Evolutionary conservation across 2,329 filamentous ascomycete genomes (phyloP), one percentile per base, ranked within the genome.

Genomic region (Phialophora verrucosa): DNA sequence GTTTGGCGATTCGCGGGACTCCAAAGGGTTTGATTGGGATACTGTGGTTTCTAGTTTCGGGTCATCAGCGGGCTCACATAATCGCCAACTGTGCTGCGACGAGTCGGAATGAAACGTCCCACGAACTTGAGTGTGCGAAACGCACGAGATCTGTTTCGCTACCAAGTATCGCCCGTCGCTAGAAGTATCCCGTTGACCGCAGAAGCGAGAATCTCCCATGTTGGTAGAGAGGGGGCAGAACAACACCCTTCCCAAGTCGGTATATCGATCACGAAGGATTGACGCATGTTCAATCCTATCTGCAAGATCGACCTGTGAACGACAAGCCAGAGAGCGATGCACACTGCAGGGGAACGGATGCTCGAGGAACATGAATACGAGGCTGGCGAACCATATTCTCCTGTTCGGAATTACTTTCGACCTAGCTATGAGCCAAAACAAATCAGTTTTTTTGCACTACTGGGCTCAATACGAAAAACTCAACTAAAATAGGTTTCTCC

Each of bases 41-140:
- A 25, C 23, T 60, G 12, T 54, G 51, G 27, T 20, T 20, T 60
- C 44, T 25, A 17, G 58, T 7, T 23, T 29, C 25, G 44, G 58
- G 27, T 25, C 32, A 2, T 25, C 7, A 29, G 58, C n/a, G n/a
- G 53, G 58, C 58, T 60, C 58, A 60, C 58, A 50, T 60, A 60
- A 60, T 60, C 44, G 56, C 56, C 14, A 27, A 49, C 27, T 14
- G 11, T 4, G 35, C 35, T 12, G 35, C 11, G 2, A 11, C 35
- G 35, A 17, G 35, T 14, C 14, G 12, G 12, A 35, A 11, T 12
- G 32, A 11, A 5, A 42, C 35, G 14, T 12, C 14, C 35, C 4
- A 12, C 35, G 35, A 42, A 42, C 35, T 42, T 42, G 35, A 42
- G 35, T 4, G 35, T 42, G 35, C 4, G 14, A 42, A 42, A 17